Evolutionary conservation across 139 green algal genomes (phyloP), one percentile per base, ranked within the genome.

Genomic region (Auxenochlorella pyrenoidosa): DNA sequence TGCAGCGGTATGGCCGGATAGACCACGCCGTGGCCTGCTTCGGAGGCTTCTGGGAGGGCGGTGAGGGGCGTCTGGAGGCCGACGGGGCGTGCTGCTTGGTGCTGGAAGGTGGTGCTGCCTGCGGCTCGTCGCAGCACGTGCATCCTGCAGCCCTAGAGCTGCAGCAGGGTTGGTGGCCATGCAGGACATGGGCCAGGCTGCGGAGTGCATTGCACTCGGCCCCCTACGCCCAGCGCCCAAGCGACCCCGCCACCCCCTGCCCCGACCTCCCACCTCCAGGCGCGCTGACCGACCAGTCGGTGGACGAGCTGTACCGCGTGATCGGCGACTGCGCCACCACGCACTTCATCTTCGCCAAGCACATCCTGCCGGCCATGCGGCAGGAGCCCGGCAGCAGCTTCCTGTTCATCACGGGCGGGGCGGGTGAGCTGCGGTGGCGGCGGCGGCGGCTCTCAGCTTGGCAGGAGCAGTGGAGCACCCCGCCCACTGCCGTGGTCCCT

Each of bases 11-110:
- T 32, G 76, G 76, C 5, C 32, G 51, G 16, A 70, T 82, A 18
- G 51, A 82, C 76, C 76, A 82, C 21, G 76, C 47, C 19, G 76
- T 82, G 16, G 32, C 16, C n/a, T 66, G 47, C 76, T 82, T 82
- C 30, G 76, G 76, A 47, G 15, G 5, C n/a, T 82, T 82, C n/a
- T 82, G 47, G 76, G 41, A 82, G 47, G 76, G 76, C 32, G 76
- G 76, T 82, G 44, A 65, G 75, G 8, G 8, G 34, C 10, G 47
- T 10, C 10, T 54, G 47, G 47, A 10, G 10, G 10, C 47, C 47
- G 10, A 10, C 47, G 47, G 10, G 10, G 47, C 8, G 47, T 54
- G 47, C 47, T 54, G 47, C 47, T 54, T 54, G 8, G 10, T 54
- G 47, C 47, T 10, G 10, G 47, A 6, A 54, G 47, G 8, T 10